These are phyloP conservation scores for Whalleya microplaca DNA, from an alignment of 2,329 filamentous ascomycete genomes.

Conservation along the genomic window DNA sequence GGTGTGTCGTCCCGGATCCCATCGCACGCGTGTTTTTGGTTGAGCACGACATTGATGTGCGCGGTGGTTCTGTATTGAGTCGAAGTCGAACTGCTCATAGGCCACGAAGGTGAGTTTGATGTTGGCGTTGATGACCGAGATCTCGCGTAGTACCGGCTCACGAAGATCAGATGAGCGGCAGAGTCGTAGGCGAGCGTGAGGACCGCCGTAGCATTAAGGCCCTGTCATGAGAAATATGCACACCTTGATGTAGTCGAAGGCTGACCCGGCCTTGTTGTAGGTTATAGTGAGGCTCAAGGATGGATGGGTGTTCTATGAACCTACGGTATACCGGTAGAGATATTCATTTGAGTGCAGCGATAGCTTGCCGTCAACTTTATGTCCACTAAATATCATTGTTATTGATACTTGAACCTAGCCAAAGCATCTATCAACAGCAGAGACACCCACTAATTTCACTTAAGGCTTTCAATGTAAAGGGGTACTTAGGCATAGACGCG, in stretches of 20 bases:
- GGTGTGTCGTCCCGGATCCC: slow-evolving; percentile 18
- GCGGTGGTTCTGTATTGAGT: slow-evolving; percentile 18
- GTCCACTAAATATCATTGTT: too few species aligned
- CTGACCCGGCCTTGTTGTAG: slow-evolving; percentile 14
- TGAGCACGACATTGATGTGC: slow-evolving; percentile 24
- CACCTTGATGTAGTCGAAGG: slow-evolving; percentile 19
- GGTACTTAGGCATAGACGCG: too few species aligned
- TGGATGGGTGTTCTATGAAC: not conserved
- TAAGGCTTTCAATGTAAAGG: too few species aligned
- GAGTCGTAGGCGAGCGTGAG: slow-evolving; percentile 11
- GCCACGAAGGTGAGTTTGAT: slow-evolving; percentile 19
- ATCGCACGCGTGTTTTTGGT: slow-evolving; percentile 25
- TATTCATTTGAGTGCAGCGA: too few species aligned
- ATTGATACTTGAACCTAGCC: too few species aligned
- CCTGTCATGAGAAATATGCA: slow-evolving; percentile 29
- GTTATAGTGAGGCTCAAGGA: not conserved
- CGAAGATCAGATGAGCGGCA: slow-evolving; percentile 22
- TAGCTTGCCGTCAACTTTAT: too few species aligned
- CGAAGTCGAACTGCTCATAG: slow-evolving; percentile 22
- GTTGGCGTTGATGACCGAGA: slow-evolving; percentile 12
- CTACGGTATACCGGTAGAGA: not conserved
- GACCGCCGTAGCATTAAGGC: slow-evolving; percentile 15
- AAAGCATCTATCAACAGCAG: too few species aligned
- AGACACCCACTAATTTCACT: too few species aligned
- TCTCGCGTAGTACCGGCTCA: slow-evolving; percentile 23